These are phyloP conservation scores for Scheffersomyces lignosus DNA, from an alignment of 805 yeast genomes.

Conservation along the genomic window DNA sequence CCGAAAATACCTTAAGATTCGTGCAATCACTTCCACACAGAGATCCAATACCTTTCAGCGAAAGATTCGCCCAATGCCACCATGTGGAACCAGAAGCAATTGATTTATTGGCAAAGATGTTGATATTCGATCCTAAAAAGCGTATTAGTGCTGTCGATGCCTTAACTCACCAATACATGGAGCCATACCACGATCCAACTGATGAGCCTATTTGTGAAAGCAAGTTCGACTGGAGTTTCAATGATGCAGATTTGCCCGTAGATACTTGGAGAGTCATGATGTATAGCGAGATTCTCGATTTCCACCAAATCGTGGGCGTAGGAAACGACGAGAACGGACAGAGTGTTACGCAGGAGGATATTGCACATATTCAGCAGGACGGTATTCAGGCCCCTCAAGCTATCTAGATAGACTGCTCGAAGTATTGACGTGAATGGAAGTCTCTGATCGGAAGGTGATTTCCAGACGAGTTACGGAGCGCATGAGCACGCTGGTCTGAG, in stretches of 20 bases:
- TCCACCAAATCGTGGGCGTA: slow-evolving; percentile 79
- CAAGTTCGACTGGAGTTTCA: slow-evolving; percentile 96
- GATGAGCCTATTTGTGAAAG: slow-evolving; percentile 95
- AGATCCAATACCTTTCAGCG: slow-evolving; percentile 85
- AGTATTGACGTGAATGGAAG: neutral
- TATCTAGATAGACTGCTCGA: neutral
- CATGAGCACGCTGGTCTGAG: no score
- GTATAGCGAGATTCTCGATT: slow-evolving; percentile 95
- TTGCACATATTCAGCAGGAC: slow-evolving; percentile 25
- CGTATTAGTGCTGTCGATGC: slow-evolving; percentile 93
- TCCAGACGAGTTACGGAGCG: no score
- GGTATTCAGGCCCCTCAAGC: slow-evolving; percentile 25
- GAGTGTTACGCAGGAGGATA: slow-evolving; percentile 14
- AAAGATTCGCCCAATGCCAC: slow-evolving; percentile 65
- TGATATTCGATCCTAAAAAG: slow-evolving; percentile 92
- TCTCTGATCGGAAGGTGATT: no score
- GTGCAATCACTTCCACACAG: slow-evolving; percentile 91
- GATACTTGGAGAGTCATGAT: slow-evolving; percentile 99
- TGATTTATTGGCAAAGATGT: slow-evolving; percentile 83
- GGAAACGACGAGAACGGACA: slow-evolving; percentile 14
- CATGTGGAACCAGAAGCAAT: slow-evolving; percentile 81
- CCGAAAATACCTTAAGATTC: slow-evolving; percentile 91
- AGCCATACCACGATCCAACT: slow-evolving; percentile 94
- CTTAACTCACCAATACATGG: slow-evolving; percentile 83
- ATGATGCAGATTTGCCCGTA: slow-evolving; percentile 95